Base-by-base conservation (phyloP, 441 rosid species). In the Arabidopsis lyrata region DNA sequence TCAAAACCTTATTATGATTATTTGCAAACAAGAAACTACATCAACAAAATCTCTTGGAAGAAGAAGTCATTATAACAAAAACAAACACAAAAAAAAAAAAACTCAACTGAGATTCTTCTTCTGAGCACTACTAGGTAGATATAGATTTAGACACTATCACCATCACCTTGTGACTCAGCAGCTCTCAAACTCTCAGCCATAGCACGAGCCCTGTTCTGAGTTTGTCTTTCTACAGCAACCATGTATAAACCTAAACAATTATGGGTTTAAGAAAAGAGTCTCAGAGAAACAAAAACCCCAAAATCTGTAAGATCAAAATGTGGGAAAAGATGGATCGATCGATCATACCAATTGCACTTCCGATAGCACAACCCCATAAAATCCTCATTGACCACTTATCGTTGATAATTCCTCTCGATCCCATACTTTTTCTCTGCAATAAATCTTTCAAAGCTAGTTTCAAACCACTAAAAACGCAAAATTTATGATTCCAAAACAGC, bases 321-420 rank as follows among this genome's bases (percentile, higher is more conserved):
- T 62, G 47, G 2, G 34, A 13, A 60, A 20, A 3, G 27, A n/a
- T n/a, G n/a, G n/a, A 24, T 22, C 5, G 5, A 27, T 29, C 13
- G 20, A 18, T 31, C 83, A 72, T 80, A 92, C 99, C 66, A 8
- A 87, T 59, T 42, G 90, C 99, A 83, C 91, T 94, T 79, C 99
- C 97, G 56, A 92, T 50, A 16, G 93, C 97, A 71, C 96, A 92
- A 5, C 71, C 73, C 99, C 97, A 95, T 41, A 95, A 91, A 79
- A 92, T 63, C 85, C 95, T 87, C 91, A 83, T 86, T 47, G 97
- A 89, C 97, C 95, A 94, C 77, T 86, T 92, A 80, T 90, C 99
- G 18, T 81, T 81, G 48, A 94, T 83, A n/a, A 85, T 82, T 74
- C 97, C 91, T 75, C 93, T 68, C 77, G 77, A 72, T 49, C 86